Evolutionary conservation across 257 asterid species (phyloP).

Genomic region (Pogostemon cablin): DNA sequence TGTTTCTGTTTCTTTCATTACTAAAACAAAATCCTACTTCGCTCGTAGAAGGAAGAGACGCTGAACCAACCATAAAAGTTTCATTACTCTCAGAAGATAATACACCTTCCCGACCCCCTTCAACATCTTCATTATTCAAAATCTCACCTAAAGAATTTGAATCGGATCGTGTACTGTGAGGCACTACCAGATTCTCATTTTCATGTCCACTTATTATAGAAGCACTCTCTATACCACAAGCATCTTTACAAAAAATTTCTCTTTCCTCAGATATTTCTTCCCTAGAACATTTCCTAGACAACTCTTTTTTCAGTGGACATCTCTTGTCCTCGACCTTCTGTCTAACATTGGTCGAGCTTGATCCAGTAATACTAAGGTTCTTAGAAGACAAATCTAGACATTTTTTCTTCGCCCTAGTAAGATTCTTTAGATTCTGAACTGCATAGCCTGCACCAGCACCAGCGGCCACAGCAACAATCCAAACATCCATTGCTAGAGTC

Average conservation of each 20-base stretch:
- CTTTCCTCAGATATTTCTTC: slow-evolving; percentile 38
- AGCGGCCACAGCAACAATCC: slow-evolving; percentile 77
- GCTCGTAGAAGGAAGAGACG: slow-evolving; percentile 40
- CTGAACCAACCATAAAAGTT: slow-evolving; percentile 35
- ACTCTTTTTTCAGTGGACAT: slow-evolving; percentile 28
- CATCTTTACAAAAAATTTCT: slow-evolving; percentile 29
- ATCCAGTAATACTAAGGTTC: slow-evolving; percentile 33
- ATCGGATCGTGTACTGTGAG: slow-evolving; percentile 31
- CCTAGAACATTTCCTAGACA: slow-evolving; percentile 32
- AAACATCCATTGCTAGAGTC: slow-evolving; percentile 60
- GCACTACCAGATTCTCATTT: slow-evolving; percentile 34
- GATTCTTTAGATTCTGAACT: slow-evolving; percentile 65
- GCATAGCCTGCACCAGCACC: slow-evolving; percentile 80
- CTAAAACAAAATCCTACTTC: slow-evolving; percentile 53
- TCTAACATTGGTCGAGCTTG: slow-evolving; percentile 29
- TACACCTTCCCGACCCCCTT: slow-evolving; percentile 35
- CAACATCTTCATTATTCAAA: slow-evolving; percentile 36
- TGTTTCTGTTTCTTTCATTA: slow-evolving; percentile 48
- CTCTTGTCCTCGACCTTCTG: slow-evolving; percentile 35
- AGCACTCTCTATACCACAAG: slow-evolving; percentile 41
- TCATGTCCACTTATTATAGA: slow-evolving; percentile 41
- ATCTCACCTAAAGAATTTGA: slow-evolving; percentile 27
- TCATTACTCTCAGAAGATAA: slow-evolving; percentile 36
- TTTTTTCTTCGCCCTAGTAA: slow-evolving; percentile 44
- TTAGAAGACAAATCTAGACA: slow-evolving; percentile 41